A percentile compares a stretch with the other conserved stretches of the same genome.
Evolutionary conservation across 345 rosid genomes (phyloP).

Genomic region (Brassica juncea): DNA sequence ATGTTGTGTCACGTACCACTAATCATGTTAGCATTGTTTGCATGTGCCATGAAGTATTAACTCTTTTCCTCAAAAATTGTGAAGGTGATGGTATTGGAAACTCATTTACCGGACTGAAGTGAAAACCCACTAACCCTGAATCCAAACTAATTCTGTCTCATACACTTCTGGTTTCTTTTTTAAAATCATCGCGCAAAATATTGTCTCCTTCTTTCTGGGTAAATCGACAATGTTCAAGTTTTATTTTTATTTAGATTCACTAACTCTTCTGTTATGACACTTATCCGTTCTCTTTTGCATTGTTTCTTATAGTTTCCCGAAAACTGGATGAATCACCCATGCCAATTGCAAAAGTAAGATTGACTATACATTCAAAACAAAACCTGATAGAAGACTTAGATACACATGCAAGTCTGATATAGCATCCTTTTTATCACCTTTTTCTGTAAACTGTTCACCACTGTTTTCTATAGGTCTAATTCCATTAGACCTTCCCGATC

Average conservation of each 20-base stretch:
- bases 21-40: background rate
- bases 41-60: background rate
- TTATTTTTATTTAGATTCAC: background rate
- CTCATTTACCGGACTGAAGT: no score
- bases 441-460: no score
- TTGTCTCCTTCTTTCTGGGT: background rate
- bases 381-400: background rate
- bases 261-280: background rate
- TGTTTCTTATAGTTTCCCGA: background rate
- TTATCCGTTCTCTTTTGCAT: background rate
- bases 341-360: background rate
- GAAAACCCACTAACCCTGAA: no score
- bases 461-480: no score
- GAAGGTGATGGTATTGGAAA: background rate
- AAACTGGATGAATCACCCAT: background rate
- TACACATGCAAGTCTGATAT: background rate
- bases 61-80: background rate
- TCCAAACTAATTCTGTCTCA: background rate
- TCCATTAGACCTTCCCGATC: no score
- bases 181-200: background rate
- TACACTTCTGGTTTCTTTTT: background rate
- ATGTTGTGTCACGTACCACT: background rate
- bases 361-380: background rate
- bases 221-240: background rate
- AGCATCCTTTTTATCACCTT: no score